These are phyloP conservation scores for Paxillus rubicundulus DNA, from an alignment of 768 basidiomycete species.

Conservation along the genomic window DNA sequence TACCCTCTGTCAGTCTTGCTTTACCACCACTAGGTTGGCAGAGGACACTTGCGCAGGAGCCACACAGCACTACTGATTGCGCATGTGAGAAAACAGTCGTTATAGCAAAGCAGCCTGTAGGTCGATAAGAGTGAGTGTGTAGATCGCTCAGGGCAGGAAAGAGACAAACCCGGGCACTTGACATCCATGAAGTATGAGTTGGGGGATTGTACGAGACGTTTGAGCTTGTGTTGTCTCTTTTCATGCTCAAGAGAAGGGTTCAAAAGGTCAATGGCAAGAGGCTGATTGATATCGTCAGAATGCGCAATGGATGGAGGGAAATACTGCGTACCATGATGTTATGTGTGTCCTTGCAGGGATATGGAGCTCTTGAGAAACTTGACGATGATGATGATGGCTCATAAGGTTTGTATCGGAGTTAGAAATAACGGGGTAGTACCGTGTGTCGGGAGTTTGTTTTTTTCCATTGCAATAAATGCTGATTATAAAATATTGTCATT, in stretches of 20 bases:
- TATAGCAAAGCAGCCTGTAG: constrained; percentile 89
- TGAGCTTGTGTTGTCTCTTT: constrained; percentile 95
- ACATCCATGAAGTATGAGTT: constrained; percentile 99
- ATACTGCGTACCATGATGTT: neutral
- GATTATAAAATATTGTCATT: too few species aligned
- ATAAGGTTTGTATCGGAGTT: too few species aligned
- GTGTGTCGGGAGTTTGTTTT: too few species aligned
- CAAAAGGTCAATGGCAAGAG: constrained; percentile 97
- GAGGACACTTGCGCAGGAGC: constrained; percentile 87
- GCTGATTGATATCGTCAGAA: constrained; percentile 43
- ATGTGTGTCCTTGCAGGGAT: neutral
- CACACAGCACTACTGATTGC: constrained; percentile 94
- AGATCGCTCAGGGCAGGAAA: neutral
- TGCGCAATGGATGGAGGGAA: neutral
- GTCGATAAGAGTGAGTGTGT: neutral
- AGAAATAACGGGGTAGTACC: too few species aligned
- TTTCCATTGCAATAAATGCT: too few species aligned
- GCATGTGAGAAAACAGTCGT: constrained; percentile 99
- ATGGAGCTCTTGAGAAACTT: neutral
- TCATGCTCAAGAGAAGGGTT: constrained; percentile 89
- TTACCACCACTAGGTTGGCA: constrained; percentile 99
- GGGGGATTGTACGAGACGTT: constrained; percentile 97
- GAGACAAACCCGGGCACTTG: constrained; percentile 88
- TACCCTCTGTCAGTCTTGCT: constrained; percentile 97
- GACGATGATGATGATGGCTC: too few species aligned